A percentile compares a stretch with the other conserved stretches of the same genome.
These are phyloP conservation scores for Spatholobus suberectus DNA, from an alignment of 306 rosid genomes.

Conservation along the genomic window DNA sequence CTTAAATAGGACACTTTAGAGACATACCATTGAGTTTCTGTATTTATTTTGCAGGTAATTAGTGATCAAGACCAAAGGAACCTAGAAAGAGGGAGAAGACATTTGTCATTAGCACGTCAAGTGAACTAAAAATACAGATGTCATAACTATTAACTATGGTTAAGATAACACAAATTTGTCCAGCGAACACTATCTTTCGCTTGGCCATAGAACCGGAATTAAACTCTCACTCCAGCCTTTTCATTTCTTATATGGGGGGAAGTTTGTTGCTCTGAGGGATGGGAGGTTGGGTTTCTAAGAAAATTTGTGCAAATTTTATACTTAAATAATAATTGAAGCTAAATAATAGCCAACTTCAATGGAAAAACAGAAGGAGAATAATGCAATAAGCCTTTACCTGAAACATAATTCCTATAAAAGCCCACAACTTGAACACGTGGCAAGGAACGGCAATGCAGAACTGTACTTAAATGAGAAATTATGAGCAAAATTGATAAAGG, in stretches of 20 bases:
- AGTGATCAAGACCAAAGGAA: constrained; percentile 84
- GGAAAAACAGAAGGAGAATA: background rate
- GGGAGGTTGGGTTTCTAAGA: background rate
- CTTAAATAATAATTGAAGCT: background rate
- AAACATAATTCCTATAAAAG: constrained; percentile 86
- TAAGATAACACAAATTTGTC: constrained; percentile 1
- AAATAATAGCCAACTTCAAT: background rate
- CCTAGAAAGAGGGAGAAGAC: constrained; percentile 49
- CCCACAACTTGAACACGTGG: constrained; percentile 94
- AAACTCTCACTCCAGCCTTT: background rate
- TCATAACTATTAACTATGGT: constrained; percentile 3
- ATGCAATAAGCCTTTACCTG: constrained; percentile 61
- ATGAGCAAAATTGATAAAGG: constrained; percentile 26
- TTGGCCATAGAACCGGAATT: constrained; percentile 17
- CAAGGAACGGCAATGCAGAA: constrained; percentile 97
- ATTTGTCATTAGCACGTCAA: constrained; percentile 23
- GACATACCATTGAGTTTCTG: constrained; percentile 84
- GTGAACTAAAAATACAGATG: constrained; percentile 17
- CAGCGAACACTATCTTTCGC: background rate
- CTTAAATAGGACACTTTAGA: background rate
- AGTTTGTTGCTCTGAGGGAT: background rate
- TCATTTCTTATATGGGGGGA: background rate
- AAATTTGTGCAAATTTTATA: background rate
- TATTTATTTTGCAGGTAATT: constrained; percentile 79
- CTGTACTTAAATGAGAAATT: constrained; percentile 53